Evolutionary conservation across 78 protist genomes (phyloP).

Genomic region (Carpediemonas membranifera): DNA sequence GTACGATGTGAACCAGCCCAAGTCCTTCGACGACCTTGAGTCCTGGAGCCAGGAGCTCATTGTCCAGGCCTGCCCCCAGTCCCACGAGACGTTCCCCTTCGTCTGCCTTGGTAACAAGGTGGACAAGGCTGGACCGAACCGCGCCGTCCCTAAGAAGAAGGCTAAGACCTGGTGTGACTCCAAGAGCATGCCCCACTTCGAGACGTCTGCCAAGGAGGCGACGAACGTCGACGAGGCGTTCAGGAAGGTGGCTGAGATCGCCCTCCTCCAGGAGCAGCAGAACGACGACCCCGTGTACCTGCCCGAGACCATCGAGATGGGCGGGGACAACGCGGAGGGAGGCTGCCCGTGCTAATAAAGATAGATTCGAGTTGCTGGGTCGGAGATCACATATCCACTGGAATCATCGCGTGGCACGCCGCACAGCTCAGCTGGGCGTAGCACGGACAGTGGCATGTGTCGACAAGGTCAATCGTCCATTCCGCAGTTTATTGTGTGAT

Average conservation of each 20-base stretch:
- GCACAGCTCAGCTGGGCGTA: too few species aligned
- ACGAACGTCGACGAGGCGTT: neutral
- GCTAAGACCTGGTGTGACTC: neutral
- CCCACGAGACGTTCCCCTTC: slow-evolving; percentile 26
- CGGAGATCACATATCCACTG: too few species aligned
- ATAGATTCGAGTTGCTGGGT: too few species aligned
- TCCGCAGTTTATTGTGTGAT: too few species aligned
- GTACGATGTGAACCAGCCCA: slow-evolving; percentile 83
- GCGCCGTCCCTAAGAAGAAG: neutral
- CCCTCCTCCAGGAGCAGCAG: neutral
- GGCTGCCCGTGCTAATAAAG: neutral
- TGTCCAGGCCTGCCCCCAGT: slow-evolving; percentile 47
- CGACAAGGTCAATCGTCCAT: too few species aligned
- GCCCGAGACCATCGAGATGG: neutral
- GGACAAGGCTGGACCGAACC: slow-evolving; percentile 3
- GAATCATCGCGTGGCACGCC: too few species aligned
- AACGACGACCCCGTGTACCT: neutral
- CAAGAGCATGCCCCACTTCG: neutral
- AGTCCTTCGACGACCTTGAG: slow-evolving; percentile 85
- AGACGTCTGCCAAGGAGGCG: slow-evolving; percentile 3
- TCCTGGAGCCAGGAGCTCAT: slow-evolving; percentile 95
- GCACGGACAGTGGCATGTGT: too few species aligned
- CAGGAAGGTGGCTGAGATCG: neutral
- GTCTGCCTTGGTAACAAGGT: slow-evolving; percentile 25
- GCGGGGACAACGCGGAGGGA: neutral